Base-by-base conservation (phyloP, 805 yeast species). In the Cephaloascus fragrans region DNA sequence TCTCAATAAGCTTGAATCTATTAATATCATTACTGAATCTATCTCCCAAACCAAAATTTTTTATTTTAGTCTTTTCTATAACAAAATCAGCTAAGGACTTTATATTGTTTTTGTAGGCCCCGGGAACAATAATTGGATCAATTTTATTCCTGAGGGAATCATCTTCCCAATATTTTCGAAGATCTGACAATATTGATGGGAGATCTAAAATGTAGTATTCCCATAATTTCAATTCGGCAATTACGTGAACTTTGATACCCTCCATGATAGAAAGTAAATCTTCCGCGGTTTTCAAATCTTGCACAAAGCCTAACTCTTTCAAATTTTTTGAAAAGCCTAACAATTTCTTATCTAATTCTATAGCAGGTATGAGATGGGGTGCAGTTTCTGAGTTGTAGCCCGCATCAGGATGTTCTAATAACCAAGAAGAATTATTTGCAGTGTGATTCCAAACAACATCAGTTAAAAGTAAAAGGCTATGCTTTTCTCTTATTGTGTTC, bases 401-500 rank as follows among this genome's bases (percentile, higher is more conserved):
- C 2, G 84, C 77, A 18, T 89, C 96, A 0, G 97, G 97, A 48
- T 85, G 88, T 2, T 80, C 83, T 34, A 73, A 61, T 26, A 93
- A 59, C 98, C 98, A 90, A 0, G 51, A 58, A 0, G 97, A 87
- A 59, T 90, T 86, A 54, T 85, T 72, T 2, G 97, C 96, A 0
- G 97, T 90, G 54, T 90, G 98, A 56, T 90, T 90, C 70, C 88
- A 80, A 2, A 90, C 97, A 23, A 93, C 81, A 58, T 90, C 98
- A 1, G 96, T 86, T 63, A 90, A 65, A 0, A 96, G 71, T 33
- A 90, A 65, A 42, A 90, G 69, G 4, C 74, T 74, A 48, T 81
- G 68, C 19, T 80, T 62, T 17, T 62, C 47, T 47, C 77, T 77
- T 50, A 83, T 59, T 5, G 55, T 48, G 1, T 57, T 38, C 3